Conservation (phyloP, 2,329 filamentous ascomycete genomes). For the Fusarium paranaense region DNA sequence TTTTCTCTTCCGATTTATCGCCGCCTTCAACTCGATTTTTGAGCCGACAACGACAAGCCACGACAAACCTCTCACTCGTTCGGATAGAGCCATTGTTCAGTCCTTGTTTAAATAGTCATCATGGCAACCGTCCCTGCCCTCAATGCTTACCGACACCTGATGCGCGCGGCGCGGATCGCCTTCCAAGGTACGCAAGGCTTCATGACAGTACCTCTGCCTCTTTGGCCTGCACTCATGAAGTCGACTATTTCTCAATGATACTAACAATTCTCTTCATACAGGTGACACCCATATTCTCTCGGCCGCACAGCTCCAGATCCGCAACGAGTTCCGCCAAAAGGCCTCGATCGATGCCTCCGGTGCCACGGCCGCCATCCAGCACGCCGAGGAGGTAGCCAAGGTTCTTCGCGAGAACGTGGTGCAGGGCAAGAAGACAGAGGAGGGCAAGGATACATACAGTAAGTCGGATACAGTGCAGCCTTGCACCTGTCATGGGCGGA, state of each 20-base stretch:
- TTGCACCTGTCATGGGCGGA: neutral
- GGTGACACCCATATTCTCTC: conserved; percentile 77
- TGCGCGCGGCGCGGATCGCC: conserved; percentile 84
- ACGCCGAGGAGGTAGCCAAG: conserved; percentile 85
- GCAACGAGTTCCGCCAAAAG: conserved; percentile 78
- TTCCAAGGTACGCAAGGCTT: conserved; percentile 75
- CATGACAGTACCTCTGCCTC: neutral
- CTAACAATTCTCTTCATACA: conserved; percentile 50
- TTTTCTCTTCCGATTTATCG: conserved; percentile 26
- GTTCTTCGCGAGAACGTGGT: conserved; percentile 88
- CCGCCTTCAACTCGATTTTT: conserved; percentile 3
- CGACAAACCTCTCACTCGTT: neutral
- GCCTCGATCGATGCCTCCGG: conserved; percentile 68
- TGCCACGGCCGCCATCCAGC: conserved; percentile 73
- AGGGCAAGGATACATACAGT: conserved; percentile 67
- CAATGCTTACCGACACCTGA: conserved; percentile 81
- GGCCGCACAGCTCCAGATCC: conserved; percentile 79
- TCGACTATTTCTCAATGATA: neutral
- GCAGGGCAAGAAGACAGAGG: conserved; percentile 73
- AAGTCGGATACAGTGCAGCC: conserved; percentile 47
- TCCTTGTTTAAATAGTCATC: neutral
- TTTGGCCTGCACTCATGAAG: neutral
- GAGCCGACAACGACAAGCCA: neutral
- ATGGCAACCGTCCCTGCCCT: conserved; percentile 67
- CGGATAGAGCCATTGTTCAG: neutral